Conservation (phyloP, 371 early-diverging fungal genomes). For the Conidiobolus coronatus region DNA sequence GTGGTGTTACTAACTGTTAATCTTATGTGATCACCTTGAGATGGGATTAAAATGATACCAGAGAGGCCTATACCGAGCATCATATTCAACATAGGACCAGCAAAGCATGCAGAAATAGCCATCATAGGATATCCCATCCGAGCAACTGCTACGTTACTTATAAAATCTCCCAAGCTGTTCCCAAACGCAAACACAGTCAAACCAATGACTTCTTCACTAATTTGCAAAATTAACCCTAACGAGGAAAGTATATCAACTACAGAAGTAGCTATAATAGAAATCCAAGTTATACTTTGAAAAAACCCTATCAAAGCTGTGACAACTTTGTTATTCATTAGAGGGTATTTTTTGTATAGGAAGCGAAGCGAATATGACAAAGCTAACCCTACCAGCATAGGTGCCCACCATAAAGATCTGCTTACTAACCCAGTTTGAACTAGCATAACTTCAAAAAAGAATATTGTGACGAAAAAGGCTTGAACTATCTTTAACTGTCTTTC, state of each 20-base stretch:
- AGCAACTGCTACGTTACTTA: conserved; percentile 63
- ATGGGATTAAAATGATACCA: background rate
- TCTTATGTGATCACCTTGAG: background rate
- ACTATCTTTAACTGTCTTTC: background rate
- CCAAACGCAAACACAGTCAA: conserved; percentile 66
- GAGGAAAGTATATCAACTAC: conserved; percentile 46
- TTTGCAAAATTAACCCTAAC: conserved; percentile 42
- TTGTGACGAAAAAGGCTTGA: conserved; percentile 1
- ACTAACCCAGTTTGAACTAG: background rate
- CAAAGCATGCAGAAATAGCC: conserved; percentile 71
- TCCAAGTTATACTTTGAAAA: conserved; percentile 44
- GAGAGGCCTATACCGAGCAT: background rate
- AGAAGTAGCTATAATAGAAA: conserved; percentile 58
- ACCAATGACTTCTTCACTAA: conserved; percentile 60
- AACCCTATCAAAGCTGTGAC: conserved; percentile 45
- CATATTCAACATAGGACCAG: conserved; percentile 44
- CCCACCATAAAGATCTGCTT: background rate
- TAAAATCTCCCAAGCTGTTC: conserved; percentile 65
- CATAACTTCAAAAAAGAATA: background rate
- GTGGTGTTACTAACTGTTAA: background rate
- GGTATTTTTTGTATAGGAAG: too few relatives aligned
- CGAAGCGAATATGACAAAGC: too few relatives aligned
- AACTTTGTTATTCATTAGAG: conserved; percentile 8
- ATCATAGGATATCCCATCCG: conserved; percentile 59
- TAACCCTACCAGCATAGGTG: too few relatives aligned